Conservation (phyloP, 192 early-diverging fungal genomes). For the Entophlyctis luteolus region DNA sequence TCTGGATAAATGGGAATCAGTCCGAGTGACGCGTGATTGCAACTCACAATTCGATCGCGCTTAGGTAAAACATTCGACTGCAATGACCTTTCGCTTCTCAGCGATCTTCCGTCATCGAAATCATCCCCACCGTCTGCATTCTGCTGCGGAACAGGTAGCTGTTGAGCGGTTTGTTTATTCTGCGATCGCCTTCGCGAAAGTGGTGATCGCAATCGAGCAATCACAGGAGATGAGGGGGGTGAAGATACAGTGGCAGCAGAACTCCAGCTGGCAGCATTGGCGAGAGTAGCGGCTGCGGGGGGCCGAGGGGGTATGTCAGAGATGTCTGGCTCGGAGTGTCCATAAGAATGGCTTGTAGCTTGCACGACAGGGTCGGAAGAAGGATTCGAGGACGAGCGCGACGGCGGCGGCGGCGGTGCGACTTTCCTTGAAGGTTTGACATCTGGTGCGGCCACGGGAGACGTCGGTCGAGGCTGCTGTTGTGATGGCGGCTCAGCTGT, state of each 20-base stretch:
- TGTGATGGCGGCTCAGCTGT: background rate
- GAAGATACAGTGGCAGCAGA: background rate
- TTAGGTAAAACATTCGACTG: conserved; percentile 37
- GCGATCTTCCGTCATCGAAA: background rate
- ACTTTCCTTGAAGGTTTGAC: background rate
- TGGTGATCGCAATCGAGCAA: background rate
- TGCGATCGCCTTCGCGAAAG: background rate
- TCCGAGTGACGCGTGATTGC: too few relatives aligned
- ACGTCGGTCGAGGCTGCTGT: background rate
- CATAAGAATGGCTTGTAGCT: too few relatives aligned
- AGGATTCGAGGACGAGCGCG: background rate
- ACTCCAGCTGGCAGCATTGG: background rate
- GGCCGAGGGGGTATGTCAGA: background rate
- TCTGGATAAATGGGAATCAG: too few relatives aligned
- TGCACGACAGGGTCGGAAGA: background rate
- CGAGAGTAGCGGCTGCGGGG: background rate
- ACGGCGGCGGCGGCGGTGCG: background rate
- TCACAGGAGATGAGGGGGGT: background rate
- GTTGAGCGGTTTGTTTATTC: background rate
- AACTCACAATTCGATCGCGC: conserved; percentile 64
- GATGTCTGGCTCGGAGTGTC: background rate
- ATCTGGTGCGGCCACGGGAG: background rate
- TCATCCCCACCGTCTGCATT: background rate
- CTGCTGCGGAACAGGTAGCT: too few relatives aligned
- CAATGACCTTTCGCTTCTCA: background rate